Conservation (phyloP, 176 grass and related monocot species). For the Cymbopogon citratus region DNA sequence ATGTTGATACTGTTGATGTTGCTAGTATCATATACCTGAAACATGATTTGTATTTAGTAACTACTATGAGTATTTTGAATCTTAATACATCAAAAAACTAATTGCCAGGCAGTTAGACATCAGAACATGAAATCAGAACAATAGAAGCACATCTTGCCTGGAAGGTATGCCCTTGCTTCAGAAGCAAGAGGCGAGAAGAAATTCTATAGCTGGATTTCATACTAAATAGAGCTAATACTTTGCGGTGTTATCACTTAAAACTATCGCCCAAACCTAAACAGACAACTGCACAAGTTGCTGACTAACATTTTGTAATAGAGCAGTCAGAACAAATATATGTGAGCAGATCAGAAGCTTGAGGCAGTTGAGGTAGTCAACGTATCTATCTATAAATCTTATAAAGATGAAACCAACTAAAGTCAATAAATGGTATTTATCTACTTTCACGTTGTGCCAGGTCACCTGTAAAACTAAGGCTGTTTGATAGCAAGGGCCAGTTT, state of each 20-base stretch:
- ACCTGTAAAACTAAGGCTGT: background rate
- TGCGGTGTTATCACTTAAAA: background rate
- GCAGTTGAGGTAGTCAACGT: background rate
- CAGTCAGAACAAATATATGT: background rate
- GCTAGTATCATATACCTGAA: constrained; percentile 92
- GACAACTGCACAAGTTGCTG: background rate
- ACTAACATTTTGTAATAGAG: background rate
- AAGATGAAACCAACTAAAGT: too few relatives aligned
- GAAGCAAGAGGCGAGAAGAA: background rate
- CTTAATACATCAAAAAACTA: background rate
- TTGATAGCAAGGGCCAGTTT: background rate
- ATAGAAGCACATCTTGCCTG: background rate
- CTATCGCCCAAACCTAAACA: background rate
- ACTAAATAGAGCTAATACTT: background rate
- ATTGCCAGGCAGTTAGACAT: background rate
- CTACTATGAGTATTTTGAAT: constrained; percentile 12
- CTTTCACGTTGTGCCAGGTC: too few relatives aligned
- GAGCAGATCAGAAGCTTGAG: background rate
- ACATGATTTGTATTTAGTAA: constrained; percentile 20
- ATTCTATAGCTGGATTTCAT: background rate
- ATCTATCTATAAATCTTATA: background rate
- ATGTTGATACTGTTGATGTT: constrained; percentile 78
- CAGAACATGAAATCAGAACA: background rate
- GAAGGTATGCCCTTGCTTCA: background rate
- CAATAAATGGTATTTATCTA: too few relatives aligned